Evolutionary conservation across 768 basidiomycete species (phyloP).

Genomic region (Inosperma sp.): DNA sequence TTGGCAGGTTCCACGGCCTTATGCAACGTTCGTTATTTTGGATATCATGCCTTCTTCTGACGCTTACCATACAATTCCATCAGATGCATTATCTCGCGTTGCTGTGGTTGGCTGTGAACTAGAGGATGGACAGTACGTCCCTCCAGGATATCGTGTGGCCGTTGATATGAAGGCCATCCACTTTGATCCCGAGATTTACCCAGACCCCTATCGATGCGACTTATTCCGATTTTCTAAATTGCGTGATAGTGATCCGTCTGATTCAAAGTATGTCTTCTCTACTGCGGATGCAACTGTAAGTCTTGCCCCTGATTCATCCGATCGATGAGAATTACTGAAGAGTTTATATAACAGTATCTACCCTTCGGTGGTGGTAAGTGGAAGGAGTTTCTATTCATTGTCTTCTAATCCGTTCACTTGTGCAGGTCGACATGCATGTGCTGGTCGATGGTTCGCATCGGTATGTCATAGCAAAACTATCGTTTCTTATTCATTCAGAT

Average conservation of each 20-base stretch:
- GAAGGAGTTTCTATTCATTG: neutral
- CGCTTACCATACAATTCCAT: neutral
- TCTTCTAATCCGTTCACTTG: slow-evolving; percentile 31
- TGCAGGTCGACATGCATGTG: slow-evolving; percentile 36
- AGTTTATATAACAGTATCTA: slow-evolving; percentile 30
- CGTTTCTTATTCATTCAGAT: neutral
- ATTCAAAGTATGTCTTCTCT: slow-evolving; percentile 32
- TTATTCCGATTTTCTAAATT: slow-evolving; percentile 36
- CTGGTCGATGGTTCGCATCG: too few species aligned
- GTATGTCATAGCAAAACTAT: slow-evolving; percentile 23
- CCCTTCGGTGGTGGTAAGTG: slow-evolving; percentile 36
- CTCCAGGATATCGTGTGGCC: too few species aligned
- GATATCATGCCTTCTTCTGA: neutral
- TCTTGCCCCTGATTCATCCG: slow-evolving; percentile 8
- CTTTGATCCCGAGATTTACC: slow-evolving; percentile 33
- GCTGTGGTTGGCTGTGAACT: slow-evolving; percentile 28
- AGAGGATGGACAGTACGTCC: slow-evolving; percentile 30
- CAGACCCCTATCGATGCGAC: slow-evolving; percentile 32
- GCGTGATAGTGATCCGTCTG: slow-evolving; percentile 18
- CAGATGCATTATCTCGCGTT: slow-evolving; percentile 31
- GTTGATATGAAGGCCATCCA: too few species aligned
- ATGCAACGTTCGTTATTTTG: slow-evolving; percentile 28
- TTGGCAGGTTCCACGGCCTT: slow-evolving; percentile 32
- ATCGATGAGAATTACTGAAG: slow-evolving; percentile 3
- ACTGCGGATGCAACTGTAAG: slow-evolving; percentile 33